These are phyloP conservation scores for Penicillium canescens DNA, from an alignment of 495 filamentous ascomycete genomes.

Conservation along the genomic window DNA sequence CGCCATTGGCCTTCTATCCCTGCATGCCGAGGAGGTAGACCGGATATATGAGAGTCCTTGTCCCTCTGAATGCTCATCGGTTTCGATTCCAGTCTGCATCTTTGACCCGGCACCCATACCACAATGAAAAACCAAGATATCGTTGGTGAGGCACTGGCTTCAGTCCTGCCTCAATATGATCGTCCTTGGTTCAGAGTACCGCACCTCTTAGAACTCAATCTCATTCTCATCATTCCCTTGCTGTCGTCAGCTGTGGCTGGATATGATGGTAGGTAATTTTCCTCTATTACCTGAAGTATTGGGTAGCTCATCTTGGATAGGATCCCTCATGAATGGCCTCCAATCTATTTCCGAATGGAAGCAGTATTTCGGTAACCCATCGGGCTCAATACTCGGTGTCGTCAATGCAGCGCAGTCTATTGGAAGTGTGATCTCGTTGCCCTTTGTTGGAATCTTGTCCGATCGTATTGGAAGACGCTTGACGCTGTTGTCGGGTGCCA, in stretches of 20 bases:
- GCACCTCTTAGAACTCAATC: slow-evolving; percentile 39
- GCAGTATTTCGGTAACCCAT: slow-evolving; percentile 43
- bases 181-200: slow-evolving; percentile 32
- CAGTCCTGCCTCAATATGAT: slow-evolving; percentile 32
- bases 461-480: slow-evolving; percentile 18
- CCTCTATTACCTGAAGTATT: no score
- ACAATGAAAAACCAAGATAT: slow-evolving; percentile 22
- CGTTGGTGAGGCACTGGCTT: slow-evolving; percentile 17
- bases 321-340: slow-evolving; percentile 27
- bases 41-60: neutral
- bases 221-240: slow-evolving; percentile 38
- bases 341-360: slow-evolving; percentile 37
- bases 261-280: slow-evolving; percentile 27
- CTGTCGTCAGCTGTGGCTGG: slow-evolving; percentile 40
- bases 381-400: slow-evolving; percentile 56
- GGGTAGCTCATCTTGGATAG: neutral
- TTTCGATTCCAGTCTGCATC: no score
- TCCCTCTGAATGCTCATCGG: no score
- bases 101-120: neutral
- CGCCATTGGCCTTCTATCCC: no score
- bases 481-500: slow-evolving; percentile 14
- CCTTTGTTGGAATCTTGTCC: slow-evolving; percentile 14
- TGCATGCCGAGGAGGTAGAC: no score
- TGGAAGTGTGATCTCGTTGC: slow-evolving; percentile 47
- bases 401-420: slow-evolving; percentile 64